Evolutionary conservation across 1,139 yeast species (phyloP).

Genomic region (Groenewaldozyma sp.): DNA sequence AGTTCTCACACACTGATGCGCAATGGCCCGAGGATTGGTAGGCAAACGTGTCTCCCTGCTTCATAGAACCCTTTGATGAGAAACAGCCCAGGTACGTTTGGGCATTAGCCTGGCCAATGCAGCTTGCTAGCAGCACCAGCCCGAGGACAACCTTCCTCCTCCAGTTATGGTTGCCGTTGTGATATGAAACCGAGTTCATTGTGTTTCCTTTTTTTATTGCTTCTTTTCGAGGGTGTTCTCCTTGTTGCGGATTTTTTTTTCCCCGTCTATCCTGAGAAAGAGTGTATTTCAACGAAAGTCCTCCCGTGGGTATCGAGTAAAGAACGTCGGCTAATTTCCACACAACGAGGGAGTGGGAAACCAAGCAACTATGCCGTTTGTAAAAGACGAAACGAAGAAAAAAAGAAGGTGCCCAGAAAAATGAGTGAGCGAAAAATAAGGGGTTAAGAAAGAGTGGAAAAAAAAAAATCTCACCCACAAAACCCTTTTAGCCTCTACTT

Average conservation of each 20-base stretch:
- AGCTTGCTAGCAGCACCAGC: conserved; percentile 2
- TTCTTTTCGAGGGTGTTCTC: not conserved
- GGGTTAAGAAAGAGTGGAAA: too few relatives aligned
- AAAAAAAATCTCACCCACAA: too few relatives aligned
- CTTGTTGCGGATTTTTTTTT: not conserved
- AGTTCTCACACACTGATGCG: conserved; percentile 9
- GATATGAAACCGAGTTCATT: not conserved
- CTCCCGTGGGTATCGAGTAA: too few relatives aligned
- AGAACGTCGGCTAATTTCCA: too few relatives aligned
- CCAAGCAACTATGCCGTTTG: too few relatives aligned
- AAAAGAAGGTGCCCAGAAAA: too few relatives aligned
- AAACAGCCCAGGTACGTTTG: conserved; percentile 19
- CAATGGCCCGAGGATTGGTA: conserved; percentile 14
- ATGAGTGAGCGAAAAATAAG: too few relatives aligned
- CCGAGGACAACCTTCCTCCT: not conserved
- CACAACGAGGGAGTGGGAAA: too few relatives aligned
- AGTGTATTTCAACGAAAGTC: too few relatives aligned
- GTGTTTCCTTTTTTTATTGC: not conserved
- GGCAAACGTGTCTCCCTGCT: conserved; percentile 11
- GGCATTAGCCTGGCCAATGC: not conserved
- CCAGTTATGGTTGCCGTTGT: not conserved
- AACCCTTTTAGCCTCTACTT: too few relatives aligned
- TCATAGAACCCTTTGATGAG: conserved; percentile 14
- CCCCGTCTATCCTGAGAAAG: too few relatives aligned
- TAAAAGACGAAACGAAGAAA: too few relatives aligned